Base-by-base conservation (phyloP, 108 stramenopile species). In the Mediolabrus comicus region DNA sequence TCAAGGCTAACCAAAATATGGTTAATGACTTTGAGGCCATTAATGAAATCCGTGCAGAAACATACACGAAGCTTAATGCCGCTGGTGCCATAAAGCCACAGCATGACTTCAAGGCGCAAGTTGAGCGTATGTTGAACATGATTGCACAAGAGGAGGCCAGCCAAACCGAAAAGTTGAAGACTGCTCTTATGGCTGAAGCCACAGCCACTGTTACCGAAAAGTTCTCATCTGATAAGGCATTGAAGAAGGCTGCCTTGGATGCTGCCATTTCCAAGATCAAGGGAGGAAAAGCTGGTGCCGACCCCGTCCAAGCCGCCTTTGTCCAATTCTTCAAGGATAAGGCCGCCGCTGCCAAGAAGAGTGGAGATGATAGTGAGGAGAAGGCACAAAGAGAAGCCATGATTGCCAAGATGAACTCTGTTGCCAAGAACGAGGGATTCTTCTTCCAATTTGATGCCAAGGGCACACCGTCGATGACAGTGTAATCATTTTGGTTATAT, bases 11-110 rank as follows among this genome's bases (percentile, higher is more conserved):
- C 35, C 74, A 79, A 72, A 85, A 86, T 67, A 84, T 89, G 64
- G 88, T 91, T 24, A 59, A 78, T 9, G 87, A 91, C 64, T 85
- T 87, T 60, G 81, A 90, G 58, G 86, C 68, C 24, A 84, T 86
- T 53, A 81, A 87, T 52, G 71, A 69, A 1, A 70, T 91, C 19
- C 82, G 85, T 32, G 72, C 77, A 27, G 79, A 75, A 17, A 81
- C 92, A 12, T 94, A 90, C 70, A 84, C 61, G 49, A 94, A 91
- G 71, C 80, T 91, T 41, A 94, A 94, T 75, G 86, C 81, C 19
- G 86, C 88, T 29, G 92, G 92, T 52, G 75, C 77, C 75, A 85
- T 94, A 84, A 91, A 91, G 80, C 92, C 92, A 28, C 81, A 88
- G 54, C 90, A 94, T 60, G 83, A 88, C 65, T 86, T 91, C 78